Conservation (phyloP, 768 basidiomycete genomes). For the Tylopilus vinaceipallidus region DNA sequence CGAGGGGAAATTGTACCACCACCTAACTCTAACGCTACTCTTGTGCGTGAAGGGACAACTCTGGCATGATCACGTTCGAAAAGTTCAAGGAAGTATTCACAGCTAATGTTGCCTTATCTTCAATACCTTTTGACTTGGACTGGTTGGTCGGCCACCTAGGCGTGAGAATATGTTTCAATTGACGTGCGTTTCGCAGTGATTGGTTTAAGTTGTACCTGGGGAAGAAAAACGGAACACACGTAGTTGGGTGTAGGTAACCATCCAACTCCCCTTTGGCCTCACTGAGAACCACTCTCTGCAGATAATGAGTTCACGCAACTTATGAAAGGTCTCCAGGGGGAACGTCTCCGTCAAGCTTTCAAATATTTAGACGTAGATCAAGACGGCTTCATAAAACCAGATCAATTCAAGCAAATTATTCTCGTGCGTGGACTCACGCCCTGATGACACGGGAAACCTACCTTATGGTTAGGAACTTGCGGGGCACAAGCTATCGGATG, state of each 20-base stretch:
- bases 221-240: constrained; percentile 86
- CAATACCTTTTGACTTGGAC: constrained; percentile 94
- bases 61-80: constrained; percentile 90
- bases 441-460: neutral
- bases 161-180: neutral
- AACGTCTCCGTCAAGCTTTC: constrained; percentile 95
- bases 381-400: constrained; percentile 91
- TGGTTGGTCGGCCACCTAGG: constrained; percentile 46
- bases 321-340: constrained; percentile 98
- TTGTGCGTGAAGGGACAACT: constrained; percentile 61
- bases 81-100: constrained; percentile 94
- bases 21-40: constrained; percentile 6
- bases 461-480: constrained; percentile 72
- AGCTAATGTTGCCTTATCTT: constrained; percentile 71
- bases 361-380: constrained; percentile 85
- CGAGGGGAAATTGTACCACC: neutral
- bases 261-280: neutral
- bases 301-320: constrained; percentile 97
- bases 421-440: constrained; percentile 51
- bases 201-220: constrained; percentile 98
- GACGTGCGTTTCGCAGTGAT: constrained; percentile 48
- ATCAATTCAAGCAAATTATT: constrained; percentile 94
- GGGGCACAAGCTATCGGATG: constrained; percentile 95
- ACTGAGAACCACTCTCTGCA: constrained; percentile 30
- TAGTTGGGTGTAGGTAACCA: constrained; percentile 76